Percentiles rank a stretch among this genome's conserved stretches.
Evolutionary conservation across 768 basidiomycete species (phyloP).

Genomic region (Lepiota venenata): DNA sequence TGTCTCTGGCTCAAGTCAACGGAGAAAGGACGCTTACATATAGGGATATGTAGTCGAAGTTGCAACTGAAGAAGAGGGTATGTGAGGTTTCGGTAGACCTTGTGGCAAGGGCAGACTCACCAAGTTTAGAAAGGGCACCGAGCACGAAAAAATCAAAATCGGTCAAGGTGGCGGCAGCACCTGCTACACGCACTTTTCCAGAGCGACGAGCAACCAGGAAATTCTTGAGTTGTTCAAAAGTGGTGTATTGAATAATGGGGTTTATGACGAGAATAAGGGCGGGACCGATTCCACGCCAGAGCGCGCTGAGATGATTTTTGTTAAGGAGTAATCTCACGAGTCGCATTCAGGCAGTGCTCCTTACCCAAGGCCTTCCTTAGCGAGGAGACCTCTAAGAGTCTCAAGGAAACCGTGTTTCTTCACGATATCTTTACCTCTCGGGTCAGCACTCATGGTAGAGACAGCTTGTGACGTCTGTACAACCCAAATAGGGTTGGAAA

Average conservation of each 20-base stretch:
- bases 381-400: conserved; percentile 65
- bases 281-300: conserved; percentile 93
- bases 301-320: conserved; percentile 40
- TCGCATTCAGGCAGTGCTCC: conserved; percentile 6
- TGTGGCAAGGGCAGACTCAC: conserved; percentile 34
- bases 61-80: conserved; percentile 32
- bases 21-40: conserved; percentile 30
- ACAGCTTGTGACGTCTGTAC: conserved; percentile 89
- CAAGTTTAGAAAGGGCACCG: conserved; percentile 91
- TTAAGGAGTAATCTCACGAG: not conserved
- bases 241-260: conserved; percentile 92
- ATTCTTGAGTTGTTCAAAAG: conserved; percentile 95
- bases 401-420: conserved; percentile 61
- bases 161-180: conserved; percentile 46
- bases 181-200: conserved; percentile 45
- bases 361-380: conserved; percentile 62
- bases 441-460: conserved; percentile 42
- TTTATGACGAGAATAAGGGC: conserved; percentile 93
- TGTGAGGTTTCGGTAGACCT: not conserved
- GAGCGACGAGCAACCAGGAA: conserved; percentile 62
- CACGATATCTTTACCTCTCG: conserved; percentile 25
- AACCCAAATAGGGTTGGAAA: conserved; percentile 97
- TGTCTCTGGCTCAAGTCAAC: not conserved
- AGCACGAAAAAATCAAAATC: conserved; percentile 93
- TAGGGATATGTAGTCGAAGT: conserved; percentile 48